Evolutionary conservation across 2,329 filamentous ascomycete species (phyloP).

Genomic region (Cercospora brassicicola): DNA sequence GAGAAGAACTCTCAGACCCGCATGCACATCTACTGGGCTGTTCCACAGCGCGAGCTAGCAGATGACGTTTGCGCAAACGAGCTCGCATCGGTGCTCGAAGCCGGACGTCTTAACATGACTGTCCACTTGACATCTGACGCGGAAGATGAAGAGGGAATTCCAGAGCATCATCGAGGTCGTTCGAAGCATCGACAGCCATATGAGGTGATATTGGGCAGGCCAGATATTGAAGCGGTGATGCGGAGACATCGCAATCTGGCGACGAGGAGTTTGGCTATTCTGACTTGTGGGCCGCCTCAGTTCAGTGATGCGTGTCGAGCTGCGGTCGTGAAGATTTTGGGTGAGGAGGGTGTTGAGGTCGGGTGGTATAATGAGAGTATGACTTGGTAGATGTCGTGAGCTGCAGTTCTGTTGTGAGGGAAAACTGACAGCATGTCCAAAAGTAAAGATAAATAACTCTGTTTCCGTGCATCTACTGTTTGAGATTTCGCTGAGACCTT

Average conservation of each 20-base stretch:
- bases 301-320: slow-evolving; percentile 26
- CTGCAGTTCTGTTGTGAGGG: background rate
- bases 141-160: slow-evolving; percentile 9
- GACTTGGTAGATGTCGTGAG: slow-evolving; percentile 13
- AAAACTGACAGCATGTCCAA: background rate
- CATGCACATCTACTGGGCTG: slow-evolving; percentile 27
- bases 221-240: slow-evolving; percentile 26
- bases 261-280: slow-evolving; percentile 21
- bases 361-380: slow-evolving; percentile 27
- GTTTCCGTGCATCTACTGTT: background rate
- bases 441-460: background rate
- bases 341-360: slow-evolving; percentile 25
- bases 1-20: slow-evolving; percentile 7
- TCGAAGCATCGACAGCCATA: slow-evolving; percentile 3
- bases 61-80: slow-evolving; percentile 26
- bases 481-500: background rate
- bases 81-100: slow-evolving; percentile 14
- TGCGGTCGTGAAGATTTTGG: slow-evolving; percentile 24
- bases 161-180: background rate
- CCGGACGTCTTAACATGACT: slow-evolving; percentile 22
- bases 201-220: slow-evolving; percentile 21
- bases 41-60: slow-evolving; percentile 18
- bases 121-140: slow-evolving; percentile 25
- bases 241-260: slow-evolving; percentile 18
- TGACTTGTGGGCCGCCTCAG: slow-evolving; percentile 26